Base-by-base conservation (phyloP, 208 protist species). In the Leishmania turanica region DNA sequence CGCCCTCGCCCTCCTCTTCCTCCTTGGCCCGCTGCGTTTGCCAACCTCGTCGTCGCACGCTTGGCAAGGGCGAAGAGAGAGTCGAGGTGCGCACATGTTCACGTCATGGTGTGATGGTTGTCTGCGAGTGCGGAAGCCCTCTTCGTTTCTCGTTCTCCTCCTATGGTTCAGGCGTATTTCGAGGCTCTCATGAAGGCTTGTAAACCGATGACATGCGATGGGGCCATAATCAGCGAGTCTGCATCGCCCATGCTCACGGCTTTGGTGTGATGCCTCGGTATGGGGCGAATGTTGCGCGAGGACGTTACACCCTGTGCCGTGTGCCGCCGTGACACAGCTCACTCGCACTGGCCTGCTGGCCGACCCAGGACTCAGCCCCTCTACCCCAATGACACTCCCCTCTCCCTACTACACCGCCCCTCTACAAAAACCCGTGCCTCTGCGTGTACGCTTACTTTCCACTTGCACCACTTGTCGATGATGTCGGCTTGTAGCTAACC, bases 401-500 rank as follows among this genome's bases (percentile, higher is more conserved):
- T 72, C 68, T 72, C 19, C n/a, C n/a, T 31, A 27, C 0, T 34
- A 27, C 60, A 27, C 60, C 27, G 3, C 68, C 40, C 21, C 68
- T 27, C 9, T 34, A 2, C 9, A 8, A 11, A 11, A 49, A 47
- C 15, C 42, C 3, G 40, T 51, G 40, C 68, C 40, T 49, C 17
- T 49, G 37, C 40, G 3, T 72, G 7, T 31, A 17, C 51, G 21
- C 40, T 40, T 3, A 19, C 31, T 31, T 31, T 40, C 27, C 31
- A 19, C 31, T 42, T 2, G 31, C 31, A 15, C 62, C 2, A 34
- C 62, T 34, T 68, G 31, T 15, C 15, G 62, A 31, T 3, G 27
- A 68, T 68, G 45, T 21, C 45, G n/a, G n/a, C 45, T 80, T 70
- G 37, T 58, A 11, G 56, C 19, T 62, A 80, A 65, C 7, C 54